These are phyloP conservation scores for Kluyveromyces siamensis DNA, from an alignment of 805 yeast species.

Conservation along the genomic window DNA sequence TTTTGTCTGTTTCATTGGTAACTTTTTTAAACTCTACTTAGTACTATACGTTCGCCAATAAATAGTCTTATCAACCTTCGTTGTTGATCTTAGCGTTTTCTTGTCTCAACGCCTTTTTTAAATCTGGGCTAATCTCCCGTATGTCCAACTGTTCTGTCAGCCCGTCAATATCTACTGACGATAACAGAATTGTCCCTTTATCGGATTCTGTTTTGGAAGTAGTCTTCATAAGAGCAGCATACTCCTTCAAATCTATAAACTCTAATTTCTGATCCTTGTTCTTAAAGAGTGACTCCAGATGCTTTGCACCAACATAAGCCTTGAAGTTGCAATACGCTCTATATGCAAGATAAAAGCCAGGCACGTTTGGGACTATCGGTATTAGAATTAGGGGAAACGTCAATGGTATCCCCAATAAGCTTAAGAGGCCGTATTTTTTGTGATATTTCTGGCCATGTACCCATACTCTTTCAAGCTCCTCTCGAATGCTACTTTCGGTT, in stretches of 20 bases:
- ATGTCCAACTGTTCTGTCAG: conserved; percentile 39
- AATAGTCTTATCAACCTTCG: background rate
- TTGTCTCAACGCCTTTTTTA: conserved; percentile 45
- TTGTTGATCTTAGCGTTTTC: conserved; percentile 26
- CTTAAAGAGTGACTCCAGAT: conserved; percentile 48
- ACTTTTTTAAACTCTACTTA: too few species aligned
- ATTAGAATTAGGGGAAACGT: conserved; percentile 71
- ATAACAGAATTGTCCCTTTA: conserved; percentile 32
- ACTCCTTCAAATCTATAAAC: conserved; percentile 26
- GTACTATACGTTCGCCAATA: too few species aligned
- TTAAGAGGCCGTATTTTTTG: conserved; percentile 41
- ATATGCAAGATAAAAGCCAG: conserved; percentile 78
- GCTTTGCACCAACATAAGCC: conserved; percentile 67
- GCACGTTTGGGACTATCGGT: conserved; percentile 87
- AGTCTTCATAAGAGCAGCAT: conserved; percentile 14
- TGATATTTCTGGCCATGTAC: conserved; percentile 43
- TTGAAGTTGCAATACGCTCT: conserved; percentile 78
- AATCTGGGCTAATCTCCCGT: conserved; percentile 34
- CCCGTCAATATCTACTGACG: conserved; percentile 36
- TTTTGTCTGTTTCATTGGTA: too few species aligned
- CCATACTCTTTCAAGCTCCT: conserved; percentile 37
- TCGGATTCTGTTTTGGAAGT: conserved; percentile 5
- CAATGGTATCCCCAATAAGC: conserved; percentile 59
- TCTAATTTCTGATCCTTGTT: conserved; percentile 32
- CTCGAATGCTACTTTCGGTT: conserved; percentile 20